A percentile compares a stretch with the other conserved stretches of the same genome.
phyloP scores from a whole-genome alignment of 495 filamentous ascomycete genomes.

The Arthonia radiata region DNA sequence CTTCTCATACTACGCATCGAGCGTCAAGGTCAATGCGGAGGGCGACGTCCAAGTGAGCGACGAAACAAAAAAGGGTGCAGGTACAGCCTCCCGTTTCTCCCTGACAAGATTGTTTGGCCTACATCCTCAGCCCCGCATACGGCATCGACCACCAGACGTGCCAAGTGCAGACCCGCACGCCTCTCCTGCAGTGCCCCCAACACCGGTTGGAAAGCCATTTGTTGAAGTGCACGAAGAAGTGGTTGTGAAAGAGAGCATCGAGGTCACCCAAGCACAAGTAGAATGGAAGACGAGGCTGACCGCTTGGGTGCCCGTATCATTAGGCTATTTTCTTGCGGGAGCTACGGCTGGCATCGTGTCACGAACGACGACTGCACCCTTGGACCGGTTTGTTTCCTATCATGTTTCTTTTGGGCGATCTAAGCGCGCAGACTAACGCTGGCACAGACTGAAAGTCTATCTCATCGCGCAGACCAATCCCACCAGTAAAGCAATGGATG shows the following conservation, averaged over 20 bases:
- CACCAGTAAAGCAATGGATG: constrained; percentile 30
- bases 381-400: too few relatives aligned
- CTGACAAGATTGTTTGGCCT: constrained; percentile 38
- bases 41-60: constrained; percentile 83
- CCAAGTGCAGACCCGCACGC: too few relatives aligned
- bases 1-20: constrained; percentile 74
- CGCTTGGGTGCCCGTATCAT: constrained; percentile 36
- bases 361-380: constrained; percentile 75
- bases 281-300: constrained; percentile 27
- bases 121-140: constrained; percentile 22
- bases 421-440: too few relatives aligned
- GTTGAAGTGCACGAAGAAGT: too few relatives aligned
- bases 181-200: too few relatives aligned
- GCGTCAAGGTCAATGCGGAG: constrained; percentile 75
- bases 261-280: constrained; percentile 1
- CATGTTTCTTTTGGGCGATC: too few relatives aligned
- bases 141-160: not conserved
- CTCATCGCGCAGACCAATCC: constrained; percentile 72
- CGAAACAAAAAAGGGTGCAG: constrained; percentile 73
- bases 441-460: constrained; percentile 88
- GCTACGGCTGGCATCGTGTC: constrained; percentile 67
- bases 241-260: constrained; percentile 1
- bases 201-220: too few relatives aligned
- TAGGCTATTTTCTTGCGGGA: constrained; percentile 96
- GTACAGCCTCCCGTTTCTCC: constrained; percentile 65